Conservation (phyloP, 1,284 basidiomycete genomes). For the Takashimella koratensis region DNA sequence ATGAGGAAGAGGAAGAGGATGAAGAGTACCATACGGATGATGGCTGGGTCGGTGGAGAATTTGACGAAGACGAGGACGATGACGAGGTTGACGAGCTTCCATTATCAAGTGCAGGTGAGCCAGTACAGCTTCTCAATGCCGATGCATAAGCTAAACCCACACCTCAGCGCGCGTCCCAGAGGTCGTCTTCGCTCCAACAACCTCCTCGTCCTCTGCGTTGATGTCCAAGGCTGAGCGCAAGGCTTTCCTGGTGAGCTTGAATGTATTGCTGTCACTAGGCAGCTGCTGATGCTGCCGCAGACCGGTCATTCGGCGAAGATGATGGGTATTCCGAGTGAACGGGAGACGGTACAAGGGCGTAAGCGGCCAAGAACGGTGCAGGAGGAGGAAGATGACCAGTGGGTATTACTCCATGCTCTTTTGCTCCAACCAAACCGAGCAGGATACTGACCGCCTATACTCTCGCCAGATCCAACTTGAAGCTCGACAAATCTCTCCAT, state of each 20-base stretch:
- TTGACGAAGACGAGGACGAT: conserved; percentile 27
- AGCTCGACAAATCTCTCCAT: conserved; percentile 49
- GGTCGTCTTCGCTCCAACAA: conserved; percentile 39
- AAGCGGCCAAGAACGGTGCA: neutral
- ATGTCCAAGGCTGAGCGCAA: conserved; percentile 40
- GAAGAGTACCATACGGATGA: conserved; percentile 37
- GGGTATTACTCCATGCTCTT: conserved; percentile 9
- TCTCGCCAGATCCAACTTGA: conserved; percentile 34
- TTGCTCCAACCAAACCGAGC: neutral
- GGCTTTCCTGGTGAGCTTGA: conserved; percentile 39
- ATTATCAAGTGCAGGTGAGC: conserved; percentile 5
- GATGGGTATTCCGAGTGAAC: conserved; percentile 25
- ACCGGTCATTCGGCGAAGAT: conserved; percentile 47
- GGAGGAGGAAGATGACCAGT: conserved; percentile 38
- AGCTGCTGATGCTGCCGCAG: conserved; percentile 12
- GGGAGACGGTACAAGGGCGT: neutral
- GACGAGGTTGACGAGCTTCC: conserved; percentile 21
- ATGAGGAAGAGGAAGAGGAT: conserved; percentile 26
- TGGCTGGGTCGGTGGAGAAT: conserved; percentile 35
- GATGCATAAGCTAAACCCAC: neutral
- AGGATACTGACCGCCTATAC: neutral
- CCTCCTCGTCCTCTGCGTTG: neutral
- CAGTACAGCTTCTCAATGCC: neutral
- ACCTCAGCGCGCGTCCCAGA: conserved; percentile 27
- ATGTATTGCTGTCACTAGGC: too few relatives aligned